Percentiles rank a stretch among this genome's conserved stretches.
These are phyloP conservation scores for Dendryphion nanum DNA, from an alignment of 2,329 filamentous ascomycete genomes.

Conservation along the genomic window DNA sequence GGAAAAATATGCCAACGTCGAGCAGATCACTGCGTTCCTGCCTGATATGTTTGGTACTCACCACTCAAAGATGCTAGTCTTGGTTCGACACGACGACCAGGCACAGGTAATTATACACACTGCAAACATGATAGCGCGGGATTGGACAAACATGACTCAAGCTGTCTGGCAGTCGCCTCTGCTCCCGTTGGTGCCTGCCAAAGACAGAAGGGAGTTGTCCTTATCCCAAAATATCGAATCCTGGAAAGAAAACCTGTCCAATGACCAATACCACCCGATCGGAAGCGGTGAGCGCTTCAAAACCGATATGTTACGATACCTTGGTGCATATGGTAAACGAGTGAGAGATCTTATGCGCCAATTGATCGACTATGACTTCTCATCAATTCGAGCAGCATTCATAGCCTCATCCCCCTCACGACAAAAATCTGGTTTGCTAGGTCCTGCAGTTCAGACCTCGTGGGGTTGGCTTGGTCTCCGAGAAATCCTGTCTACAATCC, in stretches of 20 bases:
- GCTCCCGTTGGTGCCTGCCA: conserved; percentile 59
- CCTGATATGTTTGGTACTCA: conserved; percentile 85
- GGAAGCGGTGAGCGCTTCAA: conserved; percentile 74
- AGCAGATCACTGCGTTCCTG: conserved; percentile 72
- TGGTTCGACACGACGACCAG: conserved; percentile 72
- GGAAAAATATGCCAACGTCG: conserved; percentile 63
- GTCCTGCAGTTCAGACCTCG: conserved; percentile 50
- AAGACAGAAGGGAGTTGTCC: too few relatives aligned
- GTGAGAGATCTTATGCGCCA: conserved; percentile 55
- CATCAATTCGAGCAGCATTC: conserved; percentile 64
- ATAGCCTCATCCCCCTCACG: conserved; percentile 76
- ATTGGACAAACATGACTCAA: conserved; percentile 88
- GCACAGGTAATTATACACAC: conserved; percentile 84
- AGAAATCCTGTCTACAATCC: conserved; percentile 56
- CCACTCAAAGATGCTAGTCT: conserved; percentile 82
- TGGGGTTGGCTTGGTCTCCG: conserved; percentile 76
- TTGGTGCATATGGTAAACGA: conserved; percentile 66
- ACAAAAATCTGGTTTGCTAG: conserved; percentile 50
- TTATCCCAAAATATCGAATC: background rate
- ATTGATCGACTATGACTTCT: conserved; percentile 67
- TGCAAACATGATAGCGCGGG: conserved; percentile 83
- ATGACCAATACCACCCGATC: conserved; percentile 23
- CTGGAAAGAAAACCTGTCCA: background rate
- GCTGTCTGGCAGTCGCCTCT: conserved; percentile 75
- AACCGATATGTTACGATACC: conserved; percentile 68